These are phyloP conservation scores for Ambrosia hybrid DNA, from an alignment of 140 eudicot genomes.

Conservation along the genomic window DNA sequence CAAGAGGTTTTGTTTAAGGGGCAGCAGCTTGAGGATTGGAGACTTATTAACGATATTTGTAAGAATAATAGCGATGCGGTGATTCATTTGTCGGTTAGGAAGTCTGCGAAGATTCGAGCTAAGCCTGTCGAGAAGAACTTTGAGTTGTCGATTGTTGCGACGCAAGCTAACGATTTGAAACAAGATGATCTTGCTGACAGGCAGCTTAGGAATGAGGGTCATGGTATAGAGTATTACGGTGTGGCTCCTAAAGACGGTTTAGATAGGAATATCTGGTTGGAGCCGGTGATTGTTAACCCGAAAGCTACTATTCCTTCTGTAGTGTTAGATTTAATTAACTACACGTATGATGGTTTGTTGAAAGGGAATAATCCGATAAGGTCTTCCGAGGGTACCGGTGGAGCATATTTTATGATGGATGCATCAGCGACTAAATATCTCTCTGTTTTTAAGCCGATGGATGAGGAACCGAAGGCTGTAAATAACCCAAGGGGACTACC, in stretches of 20 bases:
- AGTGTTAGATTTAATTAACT: conserved; percentile 42
- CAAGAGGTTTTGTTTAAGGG: conserved; percentile 76
- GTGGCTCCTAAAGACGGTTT: conserved; percentile 43
- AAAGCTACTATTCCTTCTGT: conserved; percentile 48
- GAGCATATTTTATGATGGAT: conserved; percentile 78
- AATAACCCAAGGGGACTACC: conserved; percentile 89
- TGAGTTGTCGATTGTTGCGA: conserved; percentile 62
- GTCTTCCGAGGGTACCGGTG: conserved; percentile 87
- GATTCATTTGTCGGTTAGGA: conserved; percentile 67
- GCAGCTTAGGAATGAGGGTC: conserved; percentile 27
- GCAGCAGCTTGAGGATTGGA: conserved; percentile 59
- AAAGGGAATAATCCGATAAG: conserved; percentile 52
- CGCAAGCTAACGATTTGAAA: conserved; percentile 36
- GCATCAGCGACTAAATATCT: conserved; percentile 54
- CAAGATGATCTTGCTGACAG: conserved; percentile 39
- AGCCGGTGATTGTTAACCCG: conserved; percentile 60
- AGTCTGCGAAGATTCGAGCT: conserved; percentile 63
- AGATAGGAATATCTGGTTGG: conserved; percentile 46
- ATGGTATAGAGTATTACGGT: conserved; percentile 38
- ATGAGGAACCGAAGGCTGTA: conserved; percentile 88
- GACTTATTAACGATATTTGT: conserved; percentile 62
- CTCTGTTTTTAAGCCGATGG: conserved; percentile 84
- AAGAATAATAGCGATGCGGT: conserved; percentile 61
- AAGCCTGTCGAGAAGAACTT: conserved; percentile 55
- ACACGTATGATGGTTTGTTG: conserved; percentile 57